Conservation (phyloP, 495 filamentous ascomycete species). For the Penicillium paradoxum region DNA sequence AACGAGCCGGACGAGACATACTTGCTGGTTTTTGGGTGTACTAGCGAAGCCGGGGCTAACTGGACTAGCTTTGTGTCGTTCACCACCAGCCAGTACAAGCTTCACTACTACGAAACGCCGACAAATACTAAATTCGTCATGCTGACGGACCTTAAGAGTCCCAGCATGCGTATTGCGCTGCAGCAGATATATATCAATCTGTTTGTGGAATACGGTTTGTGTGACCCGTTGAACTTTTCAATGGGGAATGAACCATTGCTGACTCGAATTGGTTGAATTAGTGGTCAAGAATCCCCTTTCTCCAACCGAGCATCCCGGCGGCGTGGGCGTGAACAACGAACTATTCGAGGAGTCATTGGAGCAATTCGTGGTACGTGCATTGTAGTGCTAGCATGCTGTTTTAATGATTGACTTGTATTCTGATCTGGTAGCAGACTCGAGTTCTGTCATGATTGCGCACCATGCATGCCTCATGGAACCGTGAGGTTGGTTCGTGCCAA, state of each 20-base stretch:
- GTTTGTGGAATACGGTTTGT: conserved; percentile 87
- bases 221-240: not conserved
- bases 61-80: conserved; percentile 72
- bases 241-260: conserved; percentile 1
- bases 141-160: conserved; percentile 84
- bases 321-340: conserved; percentile 86
- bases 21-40: not conserved
- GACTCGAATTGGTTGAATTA: conserved; percentile 25
- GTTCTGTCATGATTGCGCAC: conserved; percentile 28
- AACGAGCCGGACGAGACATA: not conserved
- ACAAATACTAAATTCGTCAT: conserved; percentile 95
- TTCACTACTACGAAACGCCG: conserved; percentile 98
- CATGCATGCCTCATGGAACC: not conserved
- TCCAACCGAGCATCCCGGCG: conserved; percentile 82
- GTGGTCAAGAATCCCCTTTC: conserved; percentile 94
- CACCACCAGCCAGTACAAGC: conserved; percentile 89
- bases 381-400: conserved; percentile 1
- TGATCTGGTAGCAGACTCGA: conserved; percentile 33
- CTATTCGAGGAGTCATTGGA: conserved; percentile 90
- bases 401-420: conserved; percentile 14
- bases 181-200: conserved; percentile 99
- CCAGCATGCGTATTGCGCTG: conserved; percentile 85
- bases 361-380: conserved; percentile 62
- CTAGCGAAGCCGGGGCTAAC: not conserved
- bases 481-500: not conserved